Evolutionary conservation across 306 rosid species (phyloP).

Genomic region (Sicyos edulis): DNA sequence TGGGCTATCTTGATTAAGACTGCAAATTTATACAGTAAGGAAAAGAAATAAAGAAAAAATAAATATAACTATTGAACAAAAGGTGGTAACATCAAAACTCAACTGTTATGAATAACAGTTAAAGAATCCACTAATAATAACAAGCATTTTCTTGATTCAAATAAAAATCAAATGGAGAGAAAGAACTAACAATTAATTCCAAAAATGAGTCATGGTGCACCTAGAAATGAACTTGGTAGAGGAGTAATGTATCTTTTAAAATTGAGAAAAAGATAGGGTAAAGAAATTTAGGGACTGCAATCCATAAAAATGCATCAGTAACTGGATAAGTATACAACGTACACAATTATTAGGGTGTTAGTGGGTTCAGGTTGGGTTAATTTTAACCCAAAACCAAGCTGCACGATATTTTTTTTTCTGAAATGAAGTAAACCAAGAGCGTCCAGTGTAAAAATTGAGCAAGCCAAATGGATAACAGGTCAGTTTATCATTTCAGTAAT

Average conservation of each 20-base stretch:
- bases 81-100: neutral
- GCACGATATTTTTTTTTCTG: neutral
- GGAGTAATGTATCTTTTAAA: neutral
- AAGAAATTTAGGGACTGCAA: neutral
- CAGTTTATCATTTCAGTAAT: neutral
- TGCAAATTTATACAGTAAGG: slow-evolving; percentile 25
- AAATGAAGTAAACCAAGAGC: neutral
- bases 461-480: neutral
- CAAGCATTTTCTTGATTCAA: neutral
- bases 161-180: slow-evolving; percentile 4
- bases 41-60: neutral
- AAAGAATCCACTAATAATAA: neutral
- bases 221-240: neutral
- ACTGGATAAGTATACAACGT: neutral
- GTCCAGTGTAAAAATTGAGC: neutral
- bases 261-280: neutral
- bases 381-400: neutral
- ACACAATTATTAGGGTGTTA: neutral
- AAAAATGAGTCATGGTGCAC: neutral
- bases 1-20: slow-evolving; percentile 52
- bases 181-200: neutral
- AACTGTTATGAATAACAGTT: neutral
- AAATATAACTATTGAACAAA: neutral
- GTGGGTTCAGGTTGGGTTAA: neutral
- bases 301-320: neutral